Percentiles rank a stretch among this genome's conserved stretches.
Conservation (phyloP, 257 asterid genomes). For the Capsicum baccatum region DNA sequence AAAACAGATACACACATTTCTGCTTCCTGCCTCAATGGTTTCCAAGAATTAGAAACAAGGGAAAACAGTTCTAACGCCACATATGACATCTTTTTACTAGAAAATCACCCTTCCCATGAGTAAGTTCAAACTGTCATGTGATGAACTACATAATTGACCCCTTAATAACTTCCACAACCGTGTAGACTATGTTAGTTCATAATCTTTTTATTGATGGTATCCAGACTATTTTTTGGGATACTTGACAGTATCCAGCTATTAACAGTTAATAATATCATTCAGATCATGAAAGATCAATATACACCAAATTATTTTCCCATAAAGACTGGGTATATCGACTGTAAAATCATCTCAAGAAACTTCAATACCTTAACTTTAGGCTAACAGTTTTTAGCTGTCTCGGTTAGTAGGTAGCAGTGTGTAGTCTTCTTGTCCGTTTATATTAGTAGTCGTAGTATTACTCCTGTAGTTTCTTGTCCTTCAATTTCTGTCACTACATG, state of each 20-base stretch:
- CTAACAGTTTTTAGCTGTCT: neutral
- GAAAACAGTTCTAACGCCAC: neutral
- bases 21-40: conserved; percentile 22
- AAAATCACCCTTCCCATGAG: neutral
- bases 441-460: no score
- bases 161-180: neutral
- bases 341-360: conserved; percentile 20
- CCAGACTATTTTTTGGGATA: neutral
- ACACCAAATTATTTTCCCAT: neutral
- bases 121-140: neutral
- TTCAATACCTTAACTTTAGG: neutral
- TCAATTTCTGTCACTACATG: no score
- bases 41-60: neutral
- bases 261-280: conserved; percentile 4
- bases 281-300: neutral
- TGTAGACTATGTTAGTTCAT: neutral
- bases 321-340: neutral
- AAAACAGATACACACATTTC: neutral
- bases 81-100: neutral
- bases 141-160: conserved; percentile 19
- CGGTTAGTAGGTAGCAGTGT: no score
- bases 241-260: neutral
- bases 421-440: no score
- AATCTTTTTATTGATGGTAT: neutral
- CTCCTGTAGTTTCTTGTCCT: no score